Evolutionary conservation across 768 basidiomycete genomes (phyloP).

Genomic region (Russula sp.): DNA sequence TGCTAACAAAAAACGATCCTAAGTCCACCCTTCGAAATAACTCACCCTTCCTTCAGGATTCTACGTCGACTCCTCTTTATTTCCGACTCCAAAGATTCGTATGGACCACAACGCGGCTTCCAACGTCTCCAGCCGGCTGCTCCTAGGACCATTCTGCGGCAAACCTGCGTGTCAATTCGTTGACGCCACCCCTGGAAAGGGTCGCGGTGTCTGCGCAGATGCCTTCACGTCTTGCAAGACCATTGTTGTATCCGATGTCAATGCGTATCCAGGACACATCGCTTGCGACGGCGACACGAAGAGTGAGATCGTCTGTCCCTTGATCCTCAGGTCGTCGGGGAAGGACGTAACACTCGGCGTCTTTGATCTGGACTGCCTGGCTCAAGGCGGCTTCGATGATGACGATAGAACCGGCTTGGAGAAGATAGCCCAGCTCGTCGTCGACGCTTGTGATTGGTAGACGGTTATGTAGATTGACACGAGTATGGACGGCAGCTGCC

Average conservation of each 20-base stretch:
- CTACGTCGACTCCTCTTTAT: slow-evolving; percentile 65
- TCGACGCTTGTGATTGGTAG: slow-evolving; percentile 27
- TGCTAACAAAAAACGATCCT: slow-evolving; percentile 12
- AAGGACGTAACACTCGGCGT: slow-evolving; percentile 40
- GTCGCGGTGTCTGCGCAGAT: slow-evolving; percentile 82
- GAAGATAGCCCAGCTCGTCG: slow-evolving; percentile 34
- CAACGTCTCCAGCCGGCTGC: slow-evolving; percentile 33
- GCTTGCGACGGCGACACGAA: slow-evolving; percentile 89
- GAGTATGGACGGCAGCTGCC: slow-evolving; percentile 11
- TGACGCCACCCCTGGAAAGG: slow-evolving; percentile 43
- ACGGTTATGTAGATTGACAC: slow-evolving; percentile 10
- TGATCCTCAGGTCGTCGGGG: slow-evolving; percentile 39
- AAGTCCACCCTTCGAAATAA: slow-evolving; percentile 29
- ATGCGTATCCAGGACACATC: slow-evolving; percentile 85
- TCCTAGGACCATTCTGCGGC: slow-evolving; percentile 84
- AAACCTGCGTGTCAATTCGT: slow-evolving; percentile 90
- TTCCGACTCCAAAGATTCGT: slow-evolving; percentile 42
- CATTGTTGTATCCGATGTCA: slow-evolving; percentile 71
- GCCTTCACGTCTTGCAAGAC: slow-evolving; percentile 55
- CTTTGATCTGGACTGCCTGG: slow-evolving; percentile 37
- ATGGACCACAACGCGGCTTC: slow-evolving; percentile 5
- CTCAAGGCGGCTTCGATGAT: slow-evolving; percentile 36
- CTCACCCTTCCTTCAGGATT: slow-evolving; percentile 53
- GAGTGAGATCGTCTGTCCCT: slow-evolving; percentile 85
- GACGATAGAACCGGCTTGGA: slow-evolving; percentile 40